Evolutionary conservation across 2,329 filamentous ascomycete species (phyloP).

Genomic region (Dendryphion nanum): DNA sequence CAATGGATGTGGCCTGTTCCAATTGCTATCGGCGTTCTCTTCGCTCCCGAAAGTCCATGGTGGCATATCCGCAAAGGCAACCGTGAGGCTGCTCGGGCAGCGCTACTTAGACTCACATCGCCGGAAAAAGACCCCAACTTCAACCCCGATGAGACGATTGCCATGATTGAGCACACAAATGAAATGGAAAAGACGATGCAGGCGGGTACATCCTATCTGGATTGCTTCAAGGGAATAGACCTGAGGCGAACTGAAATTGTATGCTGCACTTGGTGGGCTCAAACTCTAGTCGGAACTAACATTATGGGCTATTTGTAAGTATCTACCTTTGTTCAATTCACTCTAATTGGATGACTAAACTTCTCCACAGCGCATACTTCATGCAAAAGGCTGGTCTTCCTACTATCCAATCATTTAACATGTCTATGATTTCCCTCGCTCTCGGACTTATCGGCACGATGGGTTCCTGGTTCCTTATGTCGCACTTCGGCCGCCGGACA

Average conservation of each 20-base stretch:
- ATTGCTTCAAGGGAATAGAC: conserved; percentile 79
- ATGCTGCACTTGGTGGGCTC: conserved; percentile 48
- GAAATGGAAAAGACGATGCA: conserved; percentile 70
- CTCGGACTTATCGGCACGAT: conserved; percentile 74
- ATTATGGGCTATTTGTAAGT: conserved; percentile 44
- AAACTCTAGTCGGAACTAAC: conserved; percentile 44
- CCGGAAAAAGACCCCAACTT: conserved; percentile 58
- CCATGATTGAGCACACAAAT: conserved; percentile 88
- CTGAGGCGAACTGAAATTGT: conserved; percentile 72
- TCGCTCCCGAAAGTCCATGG: conserved; percentile 70
- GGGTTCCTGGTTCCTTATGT: conserved; percentile 77
- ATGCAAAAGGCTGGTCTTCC: conserved; percentile 46
- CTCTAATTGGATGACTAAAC: no score
- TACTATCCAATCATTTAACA: conserved; percentile 42
- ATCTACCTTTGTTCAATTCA: no score
- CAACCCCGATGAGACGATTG: conserved; percentile 56
- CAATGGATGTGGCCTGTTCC: conserved; percentile 76
- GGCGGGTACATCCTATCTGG: conserved; percentile 68
- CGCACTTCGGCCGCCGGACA: conserved; percentile 70
- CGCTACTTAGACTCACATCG: conserved; percentile 65
- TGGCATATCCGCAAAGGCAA: conserved; percentile 67
- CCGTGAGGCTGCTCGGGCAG: conserved; percentile 61
- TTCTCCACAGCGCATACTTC: conserved; percentile 41
- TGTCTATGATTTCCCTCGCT: conserved; percentile 55
- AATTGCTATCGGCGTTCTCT: conserved; percentile 61